phyloP scores from a whole-genome alignment of 257 asterid genomes.

The Prunella vulgaris region DNA sequence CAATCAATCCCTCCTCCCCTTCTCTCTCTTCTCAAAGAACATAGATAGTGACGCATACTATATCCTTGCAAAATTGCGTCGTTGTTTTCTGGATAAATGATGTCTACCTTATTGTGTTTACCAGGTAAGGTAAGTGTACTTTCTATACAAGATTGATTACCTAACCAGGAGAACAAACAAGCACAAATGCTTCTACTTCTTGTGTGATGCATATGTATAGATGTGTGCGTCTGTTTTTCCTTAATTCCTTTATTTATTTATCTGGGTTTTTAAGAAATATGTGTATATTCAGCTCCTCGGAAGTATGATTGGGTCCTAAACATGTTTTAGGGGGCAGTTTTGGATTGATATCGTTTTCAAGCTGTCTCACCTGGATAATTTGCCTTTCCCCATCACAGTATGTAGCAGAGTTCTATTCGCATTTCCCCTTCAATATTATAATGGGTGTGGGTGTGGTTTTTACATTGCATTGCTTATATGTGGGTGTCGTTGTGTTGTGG shows the following conservation, averaged over 20 bases:
- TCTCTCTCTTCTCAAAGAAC: background rate
- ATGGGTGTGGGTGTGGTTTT: background rate
- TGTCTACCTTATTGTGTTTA: background rate
- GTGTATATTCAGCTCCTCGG: constrained; percentile 13
- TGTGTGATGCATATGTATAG: background rate
- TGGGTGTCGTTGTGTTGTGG: background rate
- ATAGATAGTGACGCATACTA: background rate
- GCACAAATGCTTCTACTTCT: background rate
- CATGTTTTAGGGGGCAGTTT: background rate
- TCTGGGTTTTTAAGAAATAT: background rate
- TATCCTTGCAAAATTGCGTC: background rate
- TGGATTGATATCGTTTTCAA: background rate
- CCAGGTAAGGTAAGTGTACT: constrained; percentile 26
- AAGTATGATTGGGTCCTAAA: constrained; percentile 10
- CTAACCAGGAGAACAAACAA: background rate
- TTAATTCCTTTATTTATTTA: too few relatives aligned
- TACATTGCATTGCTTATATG: background rate
- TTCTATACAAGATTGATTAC: background rate
- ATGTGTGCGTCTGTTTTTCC: background rate
- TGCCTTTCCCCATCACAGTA: background rate
- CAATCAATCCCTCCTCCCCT: constrained; percentile 1
- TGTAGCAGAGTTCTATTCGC: background rate
- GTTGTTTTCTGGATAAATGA: constrained; percentile 15
- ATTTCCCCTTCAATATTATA: background rate
- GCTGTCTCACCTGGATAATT: background rate